Evolutionary conservation across 148 eudicot genomes (phyloP), one percentile per base, ranked within the genome.

Genomic region (Nepenthes mirabilis): DNA sequence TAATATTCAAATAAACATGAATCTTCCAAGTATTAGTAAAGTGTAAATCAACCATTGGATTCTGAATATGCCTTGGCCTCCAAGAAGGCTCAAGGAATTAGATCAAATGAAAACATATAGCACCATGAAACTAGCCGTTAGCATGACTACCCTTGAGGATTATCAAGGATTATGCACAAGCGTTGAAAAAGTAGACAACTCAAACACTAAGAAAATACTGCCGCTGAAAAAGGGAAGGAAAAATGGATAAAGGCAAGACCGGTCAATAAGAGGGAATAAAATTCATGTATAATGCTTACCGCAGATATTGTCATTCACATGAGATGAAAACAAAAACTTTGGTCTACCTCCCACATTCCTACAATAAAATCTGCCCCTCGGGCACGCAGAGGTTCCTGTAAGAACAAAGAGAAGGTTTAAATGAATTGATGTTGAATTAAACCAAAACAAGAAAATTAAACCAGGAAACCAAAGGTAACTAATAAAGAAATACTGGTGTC

Each of bases 311-410:
- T 91, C 97, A 70, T 91, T 91, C 65, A 91, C 86, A 1, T 79
- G 90, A 49, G 97, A 91, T 11, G 97, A 88, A 70, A 78, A 88
- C 80, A 91, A 56, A 78, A 88, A 85, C 32, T 56, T 72, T 32
- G 97, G 97, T 58, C 74, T 74, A 67, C 97, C 88, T 73, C 97
- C 96, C 37, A 65, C 61, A 65, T 91, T 91, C 65, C 59, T 79
- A 57, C 97, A 91, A 66, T 91, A 91, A 58, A 91, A 91, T 70
- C 77, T 85, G 9, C 94, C 88, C 36, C 60, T 60, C 9, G 96
- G 86, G 70, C 97, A 91, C 55, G 97, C 97, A 23, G 97, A 70
- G 52, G 97, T 91, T 58, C 97, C 97, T 91, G 60, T 43, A 67
- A 7, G 60, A 57, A 78, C 48, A 10, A 61, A 54, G 58, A 52